Evolutionary conservation across 345 rosid species (phyloP).

Genomic region (Crucihimalaya himalaica): DNA sequence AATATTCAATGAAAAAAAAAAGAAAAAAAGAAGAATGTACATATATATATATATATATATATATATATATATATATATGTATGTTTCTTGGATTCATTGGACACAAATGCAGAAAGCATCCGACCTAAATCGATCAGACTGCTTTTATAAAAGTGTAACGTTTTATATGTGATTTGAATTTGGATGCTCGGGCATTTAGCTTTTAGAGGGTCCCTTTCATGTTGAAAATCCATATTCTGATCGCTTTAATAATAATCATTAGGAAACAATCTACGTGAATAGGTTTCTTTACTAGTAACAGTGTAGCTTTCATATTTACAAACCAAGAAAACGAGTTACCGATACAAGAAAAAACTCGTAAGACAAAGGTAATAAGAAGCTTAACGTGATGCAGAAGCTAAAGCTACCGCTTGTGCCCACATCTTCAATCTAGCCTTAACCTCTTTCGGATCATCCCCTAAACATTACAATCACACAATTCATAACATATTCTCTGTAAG

Average conservation of each 20-base stretch:
- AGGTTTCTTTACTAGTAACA: not conserved
- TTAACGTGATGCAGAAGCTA: slow-evolving; percentile 56
- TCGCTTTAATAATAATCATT: not conserved
- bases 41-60: too few species aligned
- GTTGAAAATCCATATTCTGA: not conserved
- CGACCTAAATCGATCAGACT: slow-evolving; percentile 1
- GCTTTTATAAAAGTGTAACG: slow-evolving; percentile 17
- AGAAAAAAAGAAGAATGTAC: not conserved
- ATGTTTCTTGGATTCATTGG: slow-evolving; percentile 14
- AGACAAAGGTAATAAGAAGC: not conserved
- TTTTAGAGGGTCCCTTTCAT: slow-evolving; percentile 13
- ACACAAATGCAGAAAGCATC: slow-evolving; percentile 1
- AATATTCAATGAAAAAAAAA: slow-evolving; percentile 15
- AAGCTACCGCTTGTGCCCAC: slow-evolving; percentile 98
- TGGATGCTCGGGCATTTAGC: slow-evolving; percentile 14
- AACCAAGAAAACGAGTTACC: not conserved
- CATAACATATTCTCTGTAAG: not conserved
- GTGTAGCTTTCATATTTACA: slow-evolving; percentile 19
- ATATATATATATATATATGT: too few species aligned
- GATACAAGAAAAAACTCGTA: slow-evolving; percentile 22
- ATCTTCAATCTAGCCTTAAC: slow-evolving; percentile 94
- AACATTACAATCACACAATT: not conserved
- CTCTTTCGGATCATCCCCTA: slow-evolving; percentile 93
- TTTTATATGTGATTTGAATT: not conserved
- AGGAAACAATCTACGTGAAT: slow-evolving; percentile 3